Percentiles rank a stretch among this genome's conserved stretches.
These are phyloP conservation scores for Raffaelea arxii DNA, from an alignment of 2,329 filamentous ascomycete genomes.

Conservation along the genomic window DNA sequence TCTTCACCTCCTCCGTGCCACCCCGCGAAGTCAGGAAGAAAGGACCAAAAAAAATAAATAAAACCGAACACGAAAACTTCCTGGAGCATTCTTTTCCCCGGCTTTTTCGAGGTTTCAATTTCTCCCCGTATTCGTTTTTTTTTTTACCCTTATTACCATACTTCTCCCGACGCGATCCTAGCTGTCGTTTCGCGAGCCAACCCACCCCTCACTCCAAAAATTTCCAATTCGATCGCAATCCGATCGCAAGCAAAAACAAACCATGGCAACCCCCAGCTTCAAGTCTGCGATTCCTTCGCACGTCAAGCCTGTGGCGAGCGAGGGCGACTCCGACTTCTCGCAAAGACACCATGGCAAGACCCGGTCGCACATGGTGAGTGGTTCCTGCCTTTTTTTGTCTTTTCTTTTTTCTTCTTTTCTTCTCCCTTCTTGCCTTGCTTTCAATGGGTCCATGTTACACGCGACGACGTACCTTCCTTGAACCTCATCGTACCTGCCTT, in stretches of 20 bases:
- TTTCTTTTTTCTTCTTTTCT: neutral
- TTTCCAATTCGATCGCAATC: neutral
- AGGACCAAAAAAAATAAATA: neutral
- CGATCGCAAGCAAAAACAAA: neutral
- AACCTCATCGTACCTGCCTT: too few relatives aligned
- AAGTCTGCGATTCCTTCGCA: conserved; percentile 75
- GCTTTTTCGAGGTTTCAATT: neutral
- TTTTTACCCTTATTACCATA: neutral
- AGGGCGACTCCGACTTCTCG: conserved; percentile 39
- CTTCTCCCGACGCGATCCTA: neutral
- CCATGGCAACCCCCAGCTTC: conserved; percentile 27
- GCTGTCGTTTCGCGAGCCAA: neutral
- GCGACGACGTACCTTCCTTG: too few relatives aligned
- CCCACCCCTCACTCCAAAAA: neutral
- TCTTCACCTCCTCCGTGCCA: neutral
- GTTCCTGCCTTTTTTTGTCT: conserved; percentile 16
- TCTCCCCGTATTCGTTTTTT: neutral
- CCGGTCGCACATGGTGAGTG: conserved; percentile 71
- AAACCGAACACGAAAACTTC: neutral
- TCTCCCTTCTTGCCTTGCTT: too few relatives aligned
- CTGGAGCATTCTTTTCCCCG: neutral
- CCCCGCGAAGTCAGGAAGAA: neutral
- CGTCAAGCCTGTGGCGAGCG: conserved; percentile 53
- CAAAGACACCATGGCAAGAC: conserved; percentile 75
- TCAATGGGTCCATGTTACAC: too few relatives aligned